Base-by-base conservation (phyloP, 768 basidiomycete genomes). In the Russula earlei region DNA sequence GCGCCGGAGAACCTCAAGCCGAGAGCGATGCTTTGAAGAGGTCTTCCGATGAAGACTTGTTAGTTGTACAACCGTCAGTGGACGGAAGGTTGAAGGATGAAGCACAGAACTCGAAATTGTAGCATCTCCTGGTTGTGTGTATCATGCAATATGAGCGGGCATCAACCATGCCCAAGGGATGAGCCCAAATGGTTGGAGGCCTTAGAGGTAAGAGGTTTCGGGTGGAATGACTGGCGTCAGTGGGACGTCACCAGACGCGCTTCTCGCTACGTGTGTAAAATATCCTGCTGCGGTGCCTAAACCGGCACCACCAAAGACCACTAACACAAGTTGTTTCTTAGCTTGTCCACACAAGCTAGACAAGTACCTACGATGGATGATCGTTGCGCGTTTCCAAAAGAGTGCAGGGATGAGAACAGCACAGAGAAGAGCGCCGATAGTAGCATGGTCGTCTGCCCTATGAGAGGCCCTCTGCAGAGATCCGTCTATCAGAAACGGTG, bases 361-460 rank as follows among this genome's bases (percentile, higher is more conserved):
- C 17, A 22, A 27, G 36, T 29, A 67, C 76, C 52, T 63, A 89
- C 87, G 64, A 62, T 88, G 80, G n/a, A 82, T 69, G 15, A 74
- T 66, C 33, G 69, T 73, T 31, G 84, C 85, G 51, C 77, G 76
- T 47, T 78, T 88, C 85, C 86, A 91, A 48, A 90, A 73, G 27
- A 89, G 50, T 3, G 86, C 84, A 3, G 89, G 84, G 4, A 76
- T 78, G 3, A 90, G 66, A 14, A 85, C 77, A 15, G 78, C 79
- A 54, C 75, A 77, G 20, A 91, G 68, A 45, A 90, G 64, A 19
- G 76, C 75, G 24, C 89, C 89, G 44, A 91, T 85, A 2, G 80
- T 87, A 20, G 85, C 77, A 65, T 87, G 83, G 66, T 91, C 89
- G 52, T 88, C 81, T 45, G 77, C 74, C 60, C 87, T 74, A 50